These are phyloP conservation scores for Escallonia herrerae DNA, from an alignment of 129 eudicot genomes.

Conservation along the genomic window DNA sequence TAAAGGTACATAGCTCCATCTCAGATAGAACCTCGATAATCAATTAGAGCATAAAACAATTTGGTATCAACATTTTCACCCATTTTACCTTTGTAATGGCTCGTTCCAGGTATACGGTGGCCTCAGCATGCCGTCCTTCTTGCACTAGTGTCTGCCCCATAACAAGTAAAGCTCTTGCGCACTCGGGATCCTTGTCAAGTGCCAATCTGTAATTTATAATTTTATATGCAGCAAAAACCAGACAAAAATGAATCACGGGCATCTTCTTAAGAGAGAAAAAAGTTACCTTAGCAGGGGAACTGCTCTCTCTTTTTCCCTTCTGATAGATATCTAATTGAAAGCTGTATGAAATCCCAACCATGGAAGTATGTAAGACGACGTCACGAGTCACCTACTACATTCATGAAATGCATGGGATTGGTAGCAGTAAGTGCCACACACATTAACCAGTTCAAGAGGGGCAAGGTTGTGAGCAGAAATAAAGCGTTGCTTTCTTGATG, in stretches of 20 bases:
- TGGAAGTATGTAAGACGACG: neutral
- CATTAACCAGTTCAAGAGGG: constrained; percentile 51
- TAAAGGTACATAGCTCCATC: no score
- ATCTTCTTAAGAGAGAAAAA: neutral
- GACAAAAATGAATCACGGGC: neutral
- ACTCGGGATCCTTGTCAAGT: constrained; percentile 67
- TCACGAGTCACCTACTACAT: neutral
- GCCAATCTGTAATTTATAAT: constrained; percentile 45
- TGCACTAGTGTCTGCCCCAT: constrained; percentile 62
- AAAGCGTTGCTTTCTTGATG: constrained; percentile 26
- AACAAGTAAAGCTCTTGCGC: constrained; percentile 52
- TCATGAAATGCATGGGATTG: constrained; percentile 1
- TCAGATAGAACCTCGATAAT: no score
- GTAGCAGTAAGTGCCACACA: constrained; percentile 22
- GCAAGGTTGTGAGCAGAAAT: constrained; percentile 36
- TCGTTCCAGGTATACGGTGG: constrained; percentile 57
- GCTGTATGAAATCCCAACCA: constrained; percentile 33
- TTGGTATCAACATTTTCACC: neutral
- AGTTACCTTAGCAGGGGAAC: constrained; percentile 47
- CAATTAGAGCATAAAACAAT: no score
- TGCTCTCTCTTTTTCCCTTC: constrained; percentile 50
- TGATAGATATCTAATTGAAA: constrained; percentile 40
- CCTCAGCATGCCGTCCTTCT: constrained; percentile 43
- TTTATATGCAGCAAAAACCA: constrained; percentile 2
- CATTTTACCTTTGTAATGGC: constrained; percentile 56